Evolutionary conservation across 192 early-diverging fungal species (phyloP).

Genomic region (Entophlyctis helioformis): DNA sequence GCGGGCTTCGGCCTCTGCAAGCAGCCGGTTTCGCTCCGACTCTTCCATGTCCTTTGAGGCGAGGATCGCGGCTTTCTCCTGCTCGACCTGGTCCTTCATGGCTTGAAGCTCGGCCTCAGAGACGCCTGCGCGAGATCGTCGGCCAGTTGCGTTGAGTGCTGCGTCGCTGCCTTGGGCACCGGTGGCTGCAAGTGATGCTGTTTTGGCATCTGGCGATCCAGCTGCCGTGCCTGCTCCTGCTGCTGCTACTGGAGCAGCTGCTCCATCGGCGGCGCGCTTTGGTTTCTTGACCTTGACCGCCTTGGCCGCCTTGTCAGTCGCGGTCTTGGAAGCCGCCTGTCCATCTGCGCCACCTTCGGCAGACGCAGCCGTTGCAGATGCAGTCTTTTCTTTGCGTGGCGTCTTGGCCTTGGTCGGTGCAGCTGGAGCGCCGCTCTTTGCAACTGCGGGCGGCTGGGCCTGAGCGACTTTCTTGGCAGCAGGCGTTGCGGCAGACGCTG

Average conservation of each 20-base stretch:
- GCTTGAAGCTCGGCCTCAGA: conserved; percentile 2
- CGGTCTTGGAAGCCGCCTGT: too few species aligned
- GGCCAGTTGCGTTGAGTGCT: not conserved
- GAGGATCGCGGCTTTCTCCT: conserved; percentile 40
- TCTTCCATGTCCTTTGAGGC: conserved; percentile 44
- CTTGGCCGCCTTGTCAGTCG: conserved; percentile 2
- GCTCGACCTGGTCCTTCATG: conserved; percentile 24
- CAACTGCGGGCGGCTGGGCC: too few species aligned
- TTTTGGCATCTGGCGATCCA: not conserved
- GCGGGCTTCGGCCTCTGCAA: conserved; percentile 32
- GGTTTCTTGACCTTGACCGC: conserved; percentile 1
- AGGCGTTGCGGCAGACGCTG: too few species aligned
- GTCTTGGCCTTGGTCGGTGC: too few species aligned
- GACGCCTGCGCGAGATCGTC: conserved; percentile 1
- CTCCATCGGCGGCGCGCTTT: too few species aligned
- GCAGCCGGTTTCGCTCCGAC: conserved; percentile 30
- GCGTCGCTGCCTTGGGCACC: conserved; percentile 2
- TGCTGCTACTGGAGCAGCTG: too few species aligned
- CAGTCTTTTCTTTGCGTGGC: too few species aligned
- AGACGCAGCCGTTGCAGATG: too few species aligned
- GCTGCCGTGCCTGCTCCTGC: not conserved
- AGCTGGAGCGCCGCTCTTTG: too few species aligned
- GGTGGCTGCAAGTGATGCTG: conserved; percentile 1
- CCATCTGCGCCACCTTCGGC: too few species aligned
- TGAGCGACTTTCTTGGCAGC: too few species aligned